Base-by-base conservation (phyloP, 2,329 filamentous ascomycete species). In the Onygena corvina region DNA sequence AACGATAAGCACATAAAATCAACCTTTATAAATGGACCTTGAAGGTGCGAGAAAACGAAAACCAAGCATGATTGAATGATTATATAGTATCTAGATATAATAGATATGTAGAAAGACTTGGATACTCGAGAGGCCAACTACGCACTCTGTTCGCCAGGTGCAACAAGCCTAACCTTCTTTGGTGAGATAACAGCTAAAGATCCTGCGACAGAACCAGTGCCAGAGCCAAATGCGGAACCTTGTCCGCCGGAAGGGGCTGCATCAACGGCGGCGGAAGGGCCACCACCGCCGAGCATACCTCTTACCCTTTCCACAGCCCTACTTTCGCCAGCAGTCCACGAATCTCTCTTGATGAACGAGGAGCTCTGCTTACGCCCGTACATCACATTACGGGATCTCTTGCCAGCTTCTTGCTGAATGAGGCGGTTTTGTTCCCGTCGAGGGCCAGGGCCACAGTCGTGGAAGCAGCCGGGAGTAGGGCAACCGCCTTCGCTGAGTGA, bases 401-500 rank as follows among this genome's bases (percentile, higher is more conserved):
- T 62, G 30, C 60, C 60, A 52, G 67, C 60, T 27, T 61, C 56
- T 21, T 60, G 57, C 25, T 62, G 47, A 31, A 59, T 48, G 42
- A 60, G 56, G 27, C 68, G 64, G 49, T 69, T 65, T 29, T 63
- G 53, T 40, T 71, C 64, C 35, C 71, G 64, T 46, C 68, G 64
- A 3, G 66, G 66, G 9, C 76, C 75, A 2, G 71, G 68, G 1
- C 72, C 72, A 55, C 78, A 81, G 57, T 79, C 76, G 56, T 79
- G 79, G 48, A 74, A 64, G 60, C 79, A 82, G 14, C 76, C 78
- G 44, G 72, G 69, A 5, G 73, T 77, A 2, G 76, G 72, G 63
- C 79, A 82, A 25, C 70, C 71, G 12, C 76, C 77, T 53, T 75
- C 71, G 31, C 66, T 71, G 31, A 69, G 66, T 27, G 69, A 60